phyloP scores from a whole-genome alignment of 2,329 filamentous ascomycete genomes.

The Paramyrothecium sp. region DNA sequence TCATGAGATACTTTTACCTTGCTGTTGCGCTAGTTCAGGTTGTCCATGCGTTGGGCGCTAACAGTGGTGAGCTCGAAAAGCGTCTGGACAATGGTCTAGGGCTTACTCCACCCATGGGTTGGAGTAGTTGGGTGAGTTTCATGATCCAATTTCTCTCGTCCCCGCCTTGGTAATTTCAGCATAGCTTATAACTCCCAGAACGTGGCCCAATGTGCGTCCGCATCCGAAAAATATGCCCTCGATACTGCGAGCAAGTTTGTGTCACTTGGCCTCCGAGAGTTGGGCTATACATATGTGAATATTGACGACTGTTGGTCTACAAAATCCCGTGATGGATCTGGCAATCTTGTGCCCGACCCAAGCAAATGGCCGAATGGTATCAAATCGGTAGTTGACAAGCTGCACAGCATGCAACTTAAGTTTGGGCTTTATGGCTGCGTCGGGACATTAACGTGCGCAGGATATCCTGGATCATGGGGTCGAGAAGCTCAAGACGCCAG shows the following conservation, averaged over 20 bases:
- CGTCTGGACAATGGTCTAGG: slow-evolving; percentile 6
- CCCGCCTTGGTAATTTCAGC: neutral
- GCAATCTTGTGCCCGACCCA: slow-evolving; percentile 43
- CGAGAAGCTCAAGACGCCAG: slow-evolving; percentile 10
- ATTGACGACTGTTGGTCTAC: slow-evolving; percentile 62
- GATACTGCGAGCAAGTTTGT: slow-evolving; percentile 12
- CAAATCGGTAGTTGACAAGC: slow-evolving; percentile 44
- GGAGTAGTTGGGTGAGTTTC: slow-evolving; percentile 12
- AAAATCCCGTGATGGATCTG: slow-evolving; percentile 34
- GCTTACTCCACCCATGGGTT: slow-evolving; percentile 11
- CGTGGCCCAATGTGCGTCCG: slow-evolving; percentile 12
- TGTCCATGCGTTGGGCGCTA: neutral
- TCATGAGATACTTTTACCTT: neutral
- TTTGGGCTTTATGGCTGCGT: slow-evolving; percentile 61
- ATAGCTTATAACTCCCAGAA: slow-evolving; percentile 4
- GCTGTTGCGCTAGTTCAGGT: neutral
- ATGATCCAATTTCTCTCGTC: neutral
- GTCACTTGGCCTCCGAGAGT: slow-evolving; percentile 43
- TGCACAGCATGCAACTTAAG: slow-evolving; percentile 57
- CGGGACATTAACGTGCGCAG: slow-evolving; percentile 29
- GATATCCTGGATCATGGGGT: slow-evolving; percentile 12
- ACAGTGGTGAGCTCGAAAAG: neutral
- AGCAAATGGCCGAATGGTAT: slow-evolving; percentile 58
- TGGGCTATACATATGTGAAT: slow-evolving; percentile 56
- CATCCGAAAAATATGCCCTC: slow-evolving; percentile 10